Evolutionary conservation across 2,329 filamentous ascomycete genomes (phyloP).

Genomic region (Pseudogymnoascus sp.): DNA sequence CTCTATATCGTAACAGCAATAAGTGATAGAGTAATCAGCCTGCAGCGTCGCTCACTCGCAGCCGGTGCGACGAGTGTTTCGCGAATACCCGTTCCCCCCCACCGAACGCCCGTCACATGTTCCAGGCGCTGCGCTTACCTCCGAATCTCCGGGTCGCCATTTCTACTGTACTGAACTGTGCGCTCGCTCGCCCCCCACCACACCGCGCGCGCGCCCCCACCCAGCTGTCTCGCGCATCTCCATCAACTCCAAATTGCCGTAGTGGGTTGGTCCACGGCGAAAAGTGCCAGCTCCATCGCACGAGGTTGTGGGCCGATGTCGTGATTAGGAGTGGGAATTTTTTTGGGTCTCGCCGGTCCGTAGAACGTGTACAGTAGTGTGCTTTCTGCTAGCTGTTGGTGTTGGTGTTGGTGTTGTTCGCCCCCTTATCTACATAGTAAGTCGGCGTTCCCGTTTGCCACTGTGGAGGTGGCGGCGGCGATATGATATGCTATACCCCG

Average conservation of each 20-base stretch:
- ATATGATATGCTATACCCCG: too few species aligned
- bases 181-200: not conserved
- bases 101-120: not conserved
- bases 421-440: not conserved
- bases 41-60: too few species aligned
- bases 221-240: not conserved
- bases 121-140: not conserved
- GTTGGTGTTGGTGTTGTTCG: too few species aligned
- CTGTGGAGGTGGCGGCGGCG: too few species aligned
- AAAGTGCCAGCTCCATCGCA: not conserved
- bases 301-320: not conserved
- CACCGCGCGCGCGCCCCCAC: not conserved
- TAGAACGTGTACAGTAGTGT: too few species aligned
- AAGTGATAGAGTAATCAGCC: not conserved
- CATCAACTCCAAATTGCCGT: not conserved
- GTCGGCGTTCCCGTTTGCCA: not conserved
- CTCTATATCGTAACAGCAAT: too few species aligned
- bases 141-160: not conserved
- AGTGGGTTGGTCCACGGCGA: too few species aligned
- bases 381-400: too few species aligned
- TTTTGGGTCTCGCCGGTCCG: not conserved
- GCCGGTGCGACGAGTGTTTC: too few species aligned
- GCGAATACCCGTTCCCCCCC: too few species aligned
- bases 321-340: too few species aligned
- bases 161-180: too few species aligned